phyloP scores from a whole-genome alignment of 306 rosid species.

The Mimosa bimucronata region DNA sequence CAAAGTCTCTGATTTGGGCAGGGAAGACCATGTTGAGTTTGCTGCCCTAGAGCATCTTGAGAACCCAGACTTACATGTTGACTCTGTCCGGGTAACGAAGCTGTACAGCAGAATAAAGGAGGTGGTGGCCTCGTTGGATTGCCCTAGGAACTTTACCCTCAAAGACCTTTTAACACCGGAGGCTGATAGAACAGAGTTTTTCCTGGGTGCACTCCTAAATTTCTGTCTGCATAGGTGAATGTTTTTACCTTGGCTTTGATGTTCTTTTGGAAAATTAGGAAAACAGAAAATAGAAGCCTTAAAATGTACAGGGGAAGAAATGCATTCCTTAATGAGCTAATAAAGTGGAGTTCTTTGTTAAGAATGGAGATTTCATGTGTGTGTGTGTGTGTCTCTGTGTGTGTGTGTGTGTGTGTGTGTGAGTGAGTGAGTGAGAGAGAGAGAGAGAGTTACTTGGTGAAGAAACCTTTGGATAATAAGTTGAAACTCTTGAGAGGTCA shows the following conservation, averaged over 20 bases:
- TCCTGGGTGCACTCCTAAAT: slow-evolving; percentile 76
- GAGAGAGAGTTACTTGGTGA: background rate
- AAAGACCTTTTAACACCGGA: slow-evolving; percentile 73
- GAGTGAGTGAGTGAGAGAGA: too few relatives aligned
- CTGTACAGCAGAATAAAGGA: slow-evolving; percentile 59
- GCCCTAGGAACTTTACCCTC: slow-evolving; percentile 62
- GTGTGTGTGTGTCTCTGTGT: background rate
- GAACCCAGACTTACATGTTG: slow-evolving; percentile 66
- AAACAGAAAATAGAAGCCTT: background rate
- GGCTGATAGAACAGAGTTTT: slow-evolving; percentile 55
- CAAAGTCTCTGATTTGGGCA: slow-evolving; percentile 39
- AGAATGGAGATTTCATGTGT: background rate
- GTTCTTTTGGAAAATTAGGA: background rate
- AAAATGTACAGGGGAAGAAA: background rate
- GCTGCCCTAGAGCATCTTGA: slow-evolving; percentile 74
- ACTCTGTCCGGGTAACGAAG: slow-evolving; percentile 49
- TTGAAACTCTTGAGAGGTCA: background rate
- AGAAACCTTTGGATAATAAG: background rate
- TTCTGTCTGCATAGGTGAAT: slow-evolving; percentile 65
- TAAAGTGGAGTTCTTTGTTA: background rate
- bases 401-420: too few relatives aligned
- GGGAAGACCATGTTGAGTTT: slow-evolving; percentile 80
- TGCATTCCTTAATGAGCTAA: background rate
- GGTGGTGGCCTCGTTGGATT: slow-evolving; percentile 53
- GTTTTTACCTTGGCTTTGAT: background rate